Evolutionary conservation across 1,284 basidiomycete species (phyloP).

Genomic region (Melampsora americana): DNA sequence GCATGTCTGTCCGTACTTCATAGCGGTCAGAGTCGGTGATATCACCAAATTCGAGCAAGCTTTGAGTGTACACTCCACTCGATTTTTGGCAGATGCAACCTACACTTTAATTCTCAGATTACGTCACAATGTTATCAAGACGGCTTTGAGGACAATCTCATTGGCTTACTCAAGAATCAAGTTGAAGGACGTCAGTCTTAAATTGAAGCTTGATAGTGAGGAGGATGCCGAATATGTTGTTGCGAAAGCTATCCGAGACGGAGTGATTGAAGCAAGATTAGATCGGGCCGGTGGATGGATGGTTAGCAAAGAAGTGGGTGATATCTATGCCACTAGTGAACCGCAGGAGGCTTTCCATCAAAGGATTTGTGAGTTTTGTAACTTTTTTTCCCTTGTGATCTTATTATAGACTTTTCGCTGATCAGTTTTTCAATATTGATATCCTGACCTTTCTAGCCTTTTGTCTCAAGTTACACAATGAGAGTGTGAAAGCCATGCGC

Average conservation of each 20-base stretch:
- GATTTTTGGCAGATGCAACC: slow-evolving; percentile 83
- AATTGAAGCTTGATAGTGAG: slow-evolving; percentile 92
- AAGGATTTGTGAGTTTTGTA: slow-evolving; percentile 62
- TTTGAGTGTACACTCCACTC: slow-evolving; percentile 70
- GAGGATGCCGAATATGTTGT: slow-evolving; percentile 99
- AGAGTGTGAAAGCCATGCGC: slow-evolving; percentile 74
- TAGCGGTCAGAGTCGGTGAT: slow-evolving; percentile 91
- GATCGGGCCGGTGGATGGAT: slow-evolving; percentile 95
- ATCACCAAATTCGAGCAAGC: slow-evolving; percentile 87
- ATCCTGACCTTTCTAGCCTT: slow-evolving; percentile 59
- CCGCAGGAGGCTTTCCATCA: slow-evolving; percentile 83
- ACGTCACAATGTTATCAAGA: slow-evolving; percentile 98
- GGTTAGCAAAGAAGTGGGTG: slow-evolving; percentile 63
- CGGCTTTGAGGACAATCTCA: slow-evolving; percentile 90
- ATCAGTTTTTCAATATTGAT: background rate
- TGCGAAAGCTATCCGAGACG: slow-evolving; percentile 95
- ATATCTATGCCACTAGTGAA: slow-evolving; percentile 82
- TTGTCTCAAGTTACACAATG: slow-evolving; percentile 78
- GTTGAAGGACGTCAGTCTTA: slow-evolving; percentile 87
- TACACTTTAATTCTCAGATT: slow-evolving; percentile 89
- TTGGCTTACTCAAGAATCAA: slow-evolving; percentile 94
- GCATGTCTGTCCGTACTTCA: background rate
- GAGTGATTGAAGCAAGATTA: slow-evolving; percentile 83
- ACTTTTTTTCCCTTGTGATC: background rate
- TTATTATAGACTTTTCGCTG: background rate